These are phyloP conservation scores for Maudiozyma pseudohumilis DNA, from an alignment of 805 yeast genomes.

Conservation along the genomic window DNA sequence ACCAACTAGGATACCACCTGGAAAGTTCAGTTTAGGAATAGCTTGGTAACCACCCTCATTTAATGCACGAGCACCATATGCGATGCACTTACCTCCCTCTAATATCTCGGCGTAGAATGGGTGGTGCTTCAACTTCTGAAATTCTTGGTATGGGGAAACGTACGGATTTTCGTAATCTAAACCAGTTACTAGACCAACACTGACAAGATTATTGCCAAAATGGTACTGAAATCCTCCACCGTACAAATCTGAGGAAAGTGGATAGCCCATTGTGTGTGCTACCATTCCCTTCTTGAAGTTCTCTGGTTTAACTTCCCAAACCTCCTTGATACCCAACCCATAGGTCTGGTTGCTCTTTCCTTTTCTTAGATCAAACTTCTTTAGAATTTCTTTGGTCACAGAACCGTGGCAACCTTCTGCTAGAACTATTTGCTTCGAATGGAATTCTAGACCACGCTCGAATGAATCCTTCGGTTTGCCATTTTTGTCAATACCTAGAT, in stretches of 20 bases:
- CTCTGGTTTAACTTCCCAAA: constrained; percentile 86
- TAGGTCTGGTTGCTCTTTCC: constrained; percentile 69
- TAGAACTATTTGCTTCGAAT: constrained; percentile 75
- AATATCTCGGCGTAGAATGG: constrained; percentile 69
- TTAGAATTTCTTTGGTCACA: constrained; percentile 64
- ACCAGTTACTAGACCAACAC: constrained; percentile 92
- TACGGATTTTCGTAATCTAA: constrained; percentile 92
- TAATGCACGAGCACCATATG: constrained; percentile 92
- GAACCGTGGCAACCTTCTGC: constrained; percentile 99
- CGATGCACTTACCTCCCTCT: constrained; percentile 83
- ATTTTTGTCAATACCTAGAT: constrained; percentile 69
- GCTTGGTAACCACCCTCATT: constrained; percentile 97
- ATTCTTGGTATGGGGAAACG: constrained; percentile 91
- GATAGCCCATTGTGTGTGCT: constrained; percentile 84
- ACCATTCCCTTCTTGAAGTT: constrained; percentile 74
- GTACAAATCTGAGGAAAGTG: constrained; percentile 60
- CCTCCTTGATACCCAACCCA: constrained; percentile 92
- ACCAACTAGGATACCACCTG: constrained; percentile 94
- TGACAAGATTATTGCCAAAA: constrained; percentile 84
- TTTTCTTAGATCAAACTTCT: constrained; percentile 56
- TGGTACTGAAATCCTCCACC: constrained; percentile 98
- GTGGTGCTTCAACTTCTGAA: constrained; percentile 88
- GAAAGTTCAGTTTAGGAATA: constrained; percentile 82
- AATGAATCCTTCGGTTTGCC: constrained; percentile 76
- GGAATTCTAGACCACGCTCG: constrained; percentile 96